Evolutionary conservation across 768 basidiomycete species (phyloP).

Genomic region (Phaeolepiota aurea): DNA sequence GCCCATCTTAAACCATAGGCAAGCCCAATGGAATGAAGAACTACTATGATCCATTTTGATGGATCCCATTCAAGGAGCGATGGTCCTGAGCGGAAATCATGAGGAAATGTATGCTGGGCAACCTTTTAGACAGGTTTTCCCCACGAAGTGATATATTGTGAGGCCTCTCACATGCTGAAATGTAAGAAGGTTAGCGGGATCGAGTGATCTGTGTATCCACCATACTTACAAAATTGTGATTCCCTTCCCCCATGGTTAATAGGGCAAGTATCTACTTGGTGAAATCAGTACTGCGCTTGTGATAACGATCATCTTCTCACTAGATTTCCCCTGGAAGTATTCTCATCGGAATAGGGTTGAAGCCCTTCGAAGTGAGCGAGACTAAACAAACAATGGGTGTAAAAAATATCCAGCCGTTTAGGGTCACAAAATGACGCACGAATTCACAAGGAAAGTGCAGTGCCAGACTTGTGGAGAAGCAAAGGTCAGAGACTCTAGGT

Average conservation of each 20-base stretch:
- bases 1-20: slow-evolving; percentile 42
- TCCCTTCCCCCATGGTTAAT: slow-evolving; percentile 70
- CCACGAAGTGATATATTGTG: no score
- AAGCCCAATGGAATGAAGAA: slow-evolving; percentile 39
- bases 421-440: slow-evolving; percentile 36
- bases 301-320: slow-evolving; percentile 27
- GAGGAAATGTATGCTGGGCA: slow-evolving; percentile 64
- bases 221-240: slow-evolving; percentile 63
- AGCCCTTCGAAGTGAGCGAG: slow-evolving; percentile 78
- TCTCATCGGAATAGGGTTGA: slow-evolving; percentile 75
- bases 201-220: no score
- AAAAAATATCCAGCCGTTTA: no score
- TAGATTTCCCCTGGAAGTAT: slow-evolving; percentile 67
- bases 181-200: no score
- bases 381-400: slow-evolving; percentile 22
- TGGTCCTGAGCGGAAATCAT: slow-evolving; percentile 69
- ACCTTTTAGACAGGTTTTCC: neutral
- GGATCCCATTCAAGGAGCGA: slow-evolving; percentile 65
- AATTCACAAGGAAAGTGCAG: slow-evolving; percentile 64
- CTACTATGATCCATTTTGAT: slow-evolving; percentile 68
- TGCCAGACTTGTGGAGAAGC: slow-evolving; percentile 50
- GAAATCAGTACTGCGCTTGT: neutral
- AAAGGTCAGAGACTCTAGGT: neutral
- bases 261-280: slow-evolving; percentile 51
- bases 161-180: no score